Evolutionary conservation across 257 asterid species (phyloP), one percentile per base, ranked within the genome.

Genomic region (Fraxinus pennsylvanica): DNA sequence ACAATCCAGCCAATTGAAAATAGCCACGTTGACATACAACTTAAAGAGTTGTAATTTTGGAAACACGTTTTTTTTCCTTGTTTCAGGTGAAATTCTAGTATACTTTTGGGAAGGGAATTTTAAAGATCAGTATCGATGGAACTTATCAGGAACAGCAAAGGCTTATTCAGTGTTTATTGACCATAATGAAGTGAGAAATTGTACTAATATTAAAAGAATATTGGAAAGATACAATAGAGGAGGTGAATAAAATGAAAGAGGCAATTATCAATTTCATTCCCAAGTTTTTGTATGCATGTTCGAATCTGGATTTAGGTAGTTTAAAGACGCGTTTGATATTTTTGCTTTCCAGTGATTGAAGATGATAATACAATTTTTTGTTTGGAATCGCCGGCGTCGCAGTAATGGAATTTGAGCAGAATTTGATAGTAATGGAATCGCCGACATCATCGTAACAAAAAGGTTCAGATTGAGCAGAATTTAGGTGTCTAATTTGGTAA

Each of bases 81-180:
- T 25, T 25, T 25, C 27, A 25, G 96, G 96, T 22, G 76, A 89
- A 0, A 90, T 90, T 2, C 96, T 93, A 32, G 91, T 90, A 0
- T 90, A 52, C 76, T 87, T 90, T 14, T 89, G 91, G 91, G 77
- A 52, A 9, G 84, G 86, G 25, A 86, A 90, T 59, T 84, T 85
- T n/a, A 81, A 86, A 78, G 38, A 77, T 74, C 96, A 90, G 50
- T 90, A 72, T 13, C 86, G 85, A 65, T 90, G 93, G 96, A 91
- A 88, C 66, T 57, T 90, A 83, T 92, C 96, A 3, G 12, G 0
- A 0, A 19, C 39, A 0, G 81, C 82, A 2, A 76, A 72, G 9
- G 74, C 17, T 7, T 87, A 86, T 52, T 90, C 91, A 2, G 85
- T 87, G 1, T 89, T 81, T 32, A 83, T 90, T n/a, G 91, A 86